Conservation (phyloP, 257 asterid species). For the Przewalskia tangutica region DNA sequence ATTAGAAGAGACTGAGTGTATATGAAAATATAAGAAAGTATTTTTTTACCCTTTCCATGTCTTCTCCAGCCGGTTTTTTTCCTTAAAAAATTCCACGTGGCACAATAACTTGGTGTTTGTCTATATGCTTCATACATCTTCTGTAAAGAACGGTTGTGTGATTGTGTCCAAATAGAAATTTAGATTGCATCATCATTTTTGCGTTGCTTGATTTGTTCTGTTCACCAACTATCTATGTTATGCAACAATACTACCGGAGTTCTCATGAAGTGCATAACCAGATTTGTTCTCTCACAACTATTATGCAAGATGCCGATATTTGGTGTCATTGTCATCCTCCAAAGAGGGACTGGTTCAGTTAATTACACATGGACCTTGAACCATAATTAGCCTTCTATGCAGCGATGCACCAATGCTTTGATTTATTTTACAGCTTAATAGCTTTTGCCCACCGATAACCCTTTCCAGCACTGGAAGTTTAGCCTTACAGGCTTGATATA, state of each 20-base stretch:
- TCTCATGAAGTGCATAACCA: neutral
- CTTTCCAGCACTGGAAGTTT: neutral
- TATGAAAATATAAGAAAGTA: neutral
- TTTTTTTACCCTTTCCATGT: neutral
- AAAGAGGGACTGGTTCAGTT: neutral
- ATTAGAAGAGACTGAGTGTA: neutral
- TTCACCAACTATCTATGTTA: neutral
- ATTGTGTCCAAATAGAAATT: neutral
- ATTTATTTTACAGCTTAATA: neutral
- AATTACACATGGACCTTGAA: neutral
- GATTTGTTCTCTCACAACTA: neutral
- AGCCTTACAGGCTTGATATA: neutral
- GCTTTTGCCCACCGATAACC: neutral
- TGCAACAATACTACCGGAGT: neutral
- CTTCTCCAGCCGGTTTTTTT: neutral
- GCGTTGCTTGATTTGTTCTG: neutral
- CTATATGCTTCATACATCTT: neutral
- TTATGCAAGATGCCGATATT: neutral
- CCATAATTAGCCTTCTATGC: neutral
- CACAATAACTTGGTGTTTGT: neutral
- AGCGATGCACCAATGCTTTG: neutral
- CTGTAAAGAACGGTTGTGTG: neutral
- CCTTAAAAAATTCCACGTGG: neutral
- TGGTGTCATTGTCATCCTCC: neutral
- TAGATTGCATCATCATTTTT: neutral